These are phyloP conservation scores for Dysphania ambrosioides DNA, from an alignment of 148 eudicot genomes.

Conservation along the genomic window DNA sequence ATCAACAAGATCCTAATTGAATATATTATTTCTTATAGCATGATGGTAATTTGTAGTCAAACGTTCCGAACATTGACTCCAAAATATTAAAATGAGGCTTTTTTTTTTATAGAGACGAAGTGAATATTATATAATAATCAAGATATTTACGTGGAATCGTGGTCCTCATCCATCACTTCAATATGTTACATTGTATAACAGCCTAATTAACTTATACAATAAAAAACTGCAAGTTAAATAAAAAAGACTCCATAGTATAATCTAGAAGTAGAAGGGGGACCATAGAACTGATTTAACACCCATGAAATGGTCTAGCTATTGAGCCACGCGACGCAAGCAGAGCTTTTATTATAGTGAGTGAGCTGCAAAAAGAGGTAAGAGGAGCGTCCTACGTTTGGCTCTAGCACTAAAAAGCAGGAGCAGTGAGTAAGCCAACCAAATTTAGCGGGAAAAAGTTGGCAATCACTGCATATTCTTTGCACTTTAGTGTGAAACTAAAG, in stretches of 20 bases:
- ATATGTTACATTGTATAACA: too few species aligned
- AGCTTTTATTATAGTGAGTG: background rate
- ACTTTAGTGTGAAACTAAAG: constrained; percentile 16
- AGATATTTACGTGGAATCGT: too few species aligned
- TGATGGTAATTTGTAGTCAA: too few species aligned
- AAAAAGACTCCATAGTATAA: background rate
- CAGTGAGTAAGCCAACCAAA: constrained; percentile 14
- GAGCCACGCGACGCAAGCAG: constrained; percentile 16
- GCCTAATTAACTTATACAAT: background rate
- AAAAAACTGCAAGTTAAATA: background rate
- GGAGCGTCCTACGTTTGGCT: constrained; percentile 41
- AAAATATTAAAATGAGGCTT: too few species aligned
- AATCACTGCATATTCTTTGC: constrained; percentile 23
- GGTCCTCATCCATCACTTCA: too few species aligned
- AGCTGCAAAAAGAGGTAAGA: constrained; percentile 12
- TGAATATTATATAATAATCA: too few species aligned
- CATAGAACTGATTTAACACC: too few species aligned
- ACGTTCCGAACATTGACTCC: too few species aligned
- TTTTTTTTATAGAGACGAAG: too few species aligned
- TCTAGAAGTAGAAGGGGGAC: background rate
- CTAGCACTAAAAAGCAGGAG: constrained; percentile 23
- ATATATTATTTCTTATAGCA: too few species aligned
- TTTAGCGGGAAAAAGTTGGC: constrained; percentile 24
- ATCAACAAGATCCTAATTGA: too few species aligned
- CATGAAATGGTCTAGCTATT: background rate